Conservation (phyloP, 2,329 filamentous ascomycete genomes). For the Alternaria sp. region DNA sequence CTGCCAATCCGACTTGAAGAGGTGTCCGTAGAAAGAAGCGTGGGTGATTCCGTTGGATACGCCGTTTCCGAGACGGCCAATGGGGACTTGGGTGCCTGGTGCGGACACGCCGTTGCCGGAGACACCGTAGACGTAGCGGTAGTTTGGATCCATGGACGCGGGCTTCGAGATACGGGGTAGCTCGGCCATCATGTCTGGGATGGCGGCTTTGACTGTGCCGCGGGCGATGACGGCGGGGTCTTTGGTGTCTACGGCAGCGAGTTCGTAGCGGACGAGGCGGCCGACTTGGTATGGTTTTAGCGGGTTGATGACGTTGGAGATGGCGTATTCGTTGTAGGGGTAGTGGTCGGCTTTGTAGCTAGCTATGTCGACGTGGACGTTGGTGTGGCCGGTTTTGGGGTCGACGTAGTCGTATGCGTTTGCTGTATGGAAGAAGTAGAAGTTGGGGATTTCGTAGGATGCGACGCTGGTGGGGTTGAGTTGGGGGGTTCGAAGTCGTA, state of each 20-base stretch:
- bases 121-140: slow-evolving; percentile 8
- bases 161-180: slow-evolving; percentile 1
- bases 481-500: background rate
- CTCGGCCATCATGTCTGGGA: background rate
- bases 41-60: background rate
- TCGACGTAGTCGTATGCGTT: slow-evolving; percentile 6
- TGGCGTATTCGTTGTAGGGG: background rate
- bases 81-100: background rate
- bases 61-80: background rate
- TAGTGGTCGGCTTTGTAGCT: slow-evolving; percentile 3
- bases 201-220: background rate
- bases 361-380: slow-evolving; percentile 1
- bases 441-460: background rate
- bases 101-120: background rate
- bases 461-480: background rate
- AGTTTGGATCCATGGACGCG: slow-evolving; percentile 1
- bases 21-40: background rate
- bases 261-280: slow-evolving; percentile 2
- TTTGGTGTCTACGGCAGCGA: background rate
- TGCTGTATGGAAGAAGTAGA: slow-evolving; percentile 4
- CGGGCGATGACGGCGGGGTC: background rate
- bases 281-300: background rate
- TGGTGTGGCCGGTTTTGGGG: background rate
- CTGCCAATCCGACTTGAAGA: slow-evolving; percentile 3
- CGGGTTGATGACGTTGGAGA: slow-evolving; percentile 1